Conservation (phyloP, 2,329 filamentous ascomycete species). For the Nemania sp. region DNA sequence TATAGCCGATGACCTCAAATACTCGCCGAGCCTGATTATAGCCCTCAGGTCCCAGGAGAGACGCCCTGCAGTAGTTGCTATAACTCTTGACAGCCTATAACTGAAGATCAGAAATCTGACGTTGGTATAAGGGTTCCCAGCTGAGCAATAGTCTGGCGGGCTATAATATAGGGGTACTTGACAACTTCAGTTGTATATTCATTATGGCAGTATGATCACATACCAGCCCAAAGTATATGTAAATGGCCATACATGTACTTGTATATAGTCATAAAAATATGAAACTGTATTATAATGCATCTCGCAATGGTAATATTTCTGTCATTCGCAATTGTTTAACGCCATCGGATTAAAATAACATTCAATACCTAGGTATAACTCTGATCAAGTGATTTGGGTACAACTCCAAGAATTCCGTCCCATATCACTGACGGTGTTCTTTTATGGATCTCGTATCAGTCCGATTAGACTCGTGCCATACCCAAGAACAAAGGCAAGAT, state of each 20-base stretch:
- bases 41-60: not conserved
- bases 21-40: not conserved
- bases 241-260: constrained; percentile 12
- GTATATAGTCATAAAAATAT: constrained; percentile 12
- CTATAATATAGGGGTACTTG: not conserved
- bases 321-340: not conserved
- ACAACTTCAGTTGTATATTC: not conserved
- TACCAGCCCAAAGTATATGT: not conserved
- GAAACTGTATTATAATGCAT: not conserved
- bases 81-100: not conserved
- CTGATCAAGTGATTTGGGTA: not conserved
- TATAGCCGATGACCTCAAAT: not conserved
- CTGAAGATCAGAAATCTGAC: not conserved
- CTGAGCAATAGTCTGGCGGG: not conserved
- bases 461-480: not conserved
- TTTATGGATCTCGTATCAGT: not conserved
- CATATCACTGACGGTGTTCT: no score
- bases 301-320: not conserved
- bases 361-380: not conserved
- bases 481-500: not conserved
- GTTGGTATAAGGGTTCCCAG: not conserved
- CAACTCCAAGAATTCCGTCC: not conserved
- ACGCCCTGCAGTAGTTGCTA: not conserved
- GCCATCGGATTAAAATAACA: not conserved
- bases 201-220: not conserved